Evolutionary conservation across 1,284 basidiomycete species (phyloP).

Genomic region (Coriolopsis trogii): DNA sequence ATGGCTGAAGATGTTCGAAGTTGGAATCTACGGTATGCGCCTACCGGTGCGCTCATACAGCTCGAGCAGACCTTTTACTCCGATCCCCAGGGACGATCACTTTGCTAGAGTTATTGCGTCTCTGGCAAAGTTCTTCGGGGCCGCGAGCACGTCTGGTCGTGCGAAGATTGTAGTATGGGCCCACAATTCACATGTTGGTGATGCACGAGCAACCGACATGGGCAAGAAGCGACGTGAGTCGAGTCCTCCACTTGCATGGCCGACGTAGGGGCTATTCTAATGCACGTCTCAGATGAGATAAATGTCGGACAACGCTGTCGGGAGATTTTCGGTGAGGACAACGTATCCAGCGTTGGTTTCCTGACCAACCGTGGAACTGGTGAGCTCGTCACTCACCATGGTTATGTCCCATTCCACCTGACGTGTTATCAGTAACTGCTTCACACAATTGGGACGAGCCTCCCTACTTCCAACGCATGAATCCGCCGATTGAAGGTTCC

Average conservation of each 20-base stretch:
- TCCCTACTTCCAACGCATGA: constrained; percentile 29
- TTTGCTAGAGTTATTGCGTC: constrained; percentile 30
- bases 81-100: constrained; percentile 33
- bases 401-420: background rate
- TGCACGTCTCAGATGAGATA: constrained; percentile 32
- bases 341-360: constrained; percentile 34
- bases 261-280: too few relatives aligned
- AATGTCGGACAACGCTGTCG: constrained; percentile 34
- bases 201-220: constrained; percentile 34
- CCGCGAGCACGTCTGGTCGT: constrained; percentile 10
- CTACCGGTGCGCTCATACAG: too few relatives aligned
- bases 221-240: constrained; percentile 26
- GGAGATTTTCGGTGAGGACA: constrained; percentile 31
- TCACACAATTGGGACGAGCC: constrained; percentile 34
- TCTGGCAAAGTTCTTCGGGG: constrained; percentile 25
- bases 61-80: too few relatives aligned
- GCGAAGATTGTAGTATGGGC: constrained; percentile 35
- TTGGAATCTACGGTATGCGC: constrained; percentile 32
- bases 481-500: constrained; percentile 26
- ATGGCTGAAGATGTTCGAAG: constrained; percentile 28
- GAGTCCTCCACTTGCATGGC: too few relatives aligned
- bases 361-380: constrained; percentile 32
- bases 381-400: background rate
- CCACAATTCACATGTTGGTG: constrained; percentile 35
- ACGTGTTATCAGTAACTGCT: constrained; percentile 26